A percentile compares a stretch with the other conserved stretches of the same genome.
phyloP scores from a whole-genome alignment of 2,329 filamentous ascomycete species.

The Botrytis fabae region DNA sequence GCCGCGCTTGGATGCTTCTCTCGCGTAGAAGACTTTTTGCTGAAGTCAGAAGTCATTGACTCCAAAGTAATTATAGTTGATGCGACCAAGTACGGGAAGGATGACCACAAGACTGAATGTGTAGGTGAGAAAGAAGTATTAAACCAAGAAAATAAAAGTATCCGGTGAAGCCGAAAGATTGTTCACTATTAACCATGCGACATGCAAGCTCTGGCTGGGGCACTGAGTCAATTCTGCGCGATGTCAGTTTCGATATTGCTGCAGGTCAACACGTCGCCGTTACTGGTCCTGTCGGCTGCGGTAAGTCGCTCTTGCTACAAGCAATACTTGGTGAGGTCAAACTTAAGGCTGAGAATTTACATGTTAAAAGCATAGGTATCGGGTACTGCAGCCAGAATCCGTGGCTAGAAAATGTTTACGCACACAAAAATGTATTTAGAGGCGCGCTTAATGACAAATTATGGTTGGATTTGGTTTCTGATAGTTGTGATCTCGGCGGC shows the following conservation, averaged over 20 bases:
- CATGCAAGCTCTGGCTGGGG: not conserved
- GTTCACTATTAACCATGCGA: not conserved
- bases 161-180: too few species aligned
- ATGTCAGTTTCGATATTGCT: not conserved
- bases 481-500: not conserved
- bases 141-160: not conserved
- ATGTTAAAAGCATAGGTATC: constrained; percentile 33
- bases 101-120: not conserved
- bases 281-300: constrained; percentile 31
- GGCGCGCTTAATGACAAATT: not conserved
- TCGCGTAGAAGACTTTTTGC: not conserved
- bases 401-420: constrained; percentile 46
- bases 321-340: constrained; percentile 41
- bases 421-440: constrained; percentile 28
- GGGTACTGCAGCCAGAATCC: constrained; percentile 47
- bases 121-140: not conserved
- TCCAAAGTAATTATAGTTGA: not conserved
- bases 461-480: not conserved
- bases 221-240: not conserved
- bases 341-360: constrained; percentile 32
- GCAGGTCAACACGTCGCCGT: not conserved
- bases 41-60: not conserved
- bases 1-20: not conserved
- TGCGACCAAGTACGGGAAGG: not conserved
- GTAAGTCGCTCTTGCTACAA: constrained; percentile 43